A percentile compares a stretch with the other conserved stretches of the same genome.
Conservation (phyloP, 2,329 filamentous ascomycete species). For the Rhynchosporium graminicola region DNA sequence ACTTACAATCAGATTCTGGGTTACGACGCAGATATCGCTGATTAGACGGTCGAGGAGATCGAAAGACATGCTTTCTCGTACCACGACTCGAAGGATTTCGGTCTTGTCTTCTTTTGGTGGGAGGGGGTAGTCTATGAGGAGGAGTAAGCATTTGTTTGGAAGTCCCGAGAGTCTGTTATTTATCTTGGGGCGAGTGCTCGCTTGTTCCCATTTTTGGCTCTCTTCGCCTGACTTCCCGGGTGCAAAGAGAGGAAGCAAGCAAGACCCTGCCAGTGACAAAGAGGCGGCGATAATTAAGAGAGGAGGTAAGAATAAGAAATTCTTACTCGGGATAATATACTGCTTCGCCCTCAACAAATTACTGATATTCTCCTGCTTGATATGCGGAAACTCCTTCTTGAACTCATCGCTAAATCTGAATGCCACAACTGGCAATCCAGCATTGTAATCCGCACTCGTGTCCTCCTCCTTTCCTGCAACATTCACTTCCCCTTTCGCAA, state of each 20-base stretch:
- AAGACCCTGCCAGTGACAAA: no score
- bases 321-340: constrained; percentile 65
- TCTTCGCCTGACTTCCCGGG: no score
- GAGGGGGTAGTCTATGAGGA: constrained; percentile 57
- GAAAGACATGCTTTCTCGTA: constrained; percentile 68
- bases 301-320: neutral
- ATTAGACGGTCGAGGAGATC: constrained; percentile 66
- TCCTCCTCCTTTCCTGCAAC: constrained; percentile 48
- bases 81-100: constrained; percentile 68
- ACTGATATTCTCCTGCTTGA: constrained; percentile 64
- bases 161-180: no score
- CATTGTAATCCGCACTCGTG: constrained; percentile 60
- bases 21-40: constrained; percentile 59
- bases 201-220: neutral
- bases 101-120: constrained; percentile 61
- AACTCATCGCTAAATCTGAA: constrained; percentile 65
- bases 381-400: constrained; percentile 58
- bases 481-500: constrained; percentile 35
- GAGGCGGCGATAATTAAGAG: no score
- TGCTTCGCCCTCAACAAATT: constrained; percentile 65
- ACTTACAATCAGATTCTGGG: constrained; percentile 59
- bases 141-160: neutral
- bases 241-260: no score
- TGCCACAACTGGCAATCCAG: constrained; percentile 68
- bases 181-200: neutral